phyloP scores from a whole-genome alignment of 495 filamentous ascomycete genomes.

The Neurospora hispaniola region DNA sequence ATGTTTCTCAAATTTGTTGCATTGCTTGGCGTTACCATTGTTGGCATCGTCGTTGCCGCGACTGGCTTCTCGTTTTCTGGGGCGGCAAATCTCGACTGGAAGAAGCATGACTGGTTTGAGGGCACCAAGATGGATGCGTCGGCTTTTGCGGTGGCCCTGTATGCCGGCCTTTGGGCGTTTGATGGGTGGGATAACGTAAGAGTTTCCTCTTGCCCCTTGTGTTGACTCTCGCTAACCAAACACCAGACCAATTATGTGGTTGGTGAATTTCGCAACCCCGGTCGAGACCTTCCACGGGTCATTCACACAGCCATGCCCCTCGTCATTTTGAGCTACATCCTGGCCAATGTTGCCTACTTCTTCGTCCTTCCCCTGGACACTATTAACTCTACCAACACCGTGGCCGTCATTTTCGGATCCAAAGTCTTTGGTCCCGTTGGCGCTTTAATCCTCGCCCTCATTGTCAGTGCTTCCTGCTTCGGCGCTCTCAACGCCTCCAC shows the following conservation, averaged over 20 bases:
- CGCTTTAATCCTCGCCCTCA: slow-evolving; percentile 74
- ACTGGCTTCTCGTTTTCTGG: slow-evolving; percentile 74
- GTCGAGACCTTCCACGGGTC: slow-evolving; percentile 81
- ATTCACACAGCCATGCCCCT: slow-evolving; percentile 96
- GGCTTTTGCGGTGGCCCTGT: slow-evolving; percentile 83
- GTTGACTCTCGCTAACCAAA: slow-evolving; percentile 4
- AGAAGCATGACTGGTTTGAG: slow-evolving; percentile 77
- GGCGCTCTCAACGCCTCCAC: slow-evolving; percentile 91
- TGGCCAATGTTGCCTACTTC: slow-evolving; percentile 89
- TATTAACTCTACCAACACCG: slow-evolving; percentile 79
- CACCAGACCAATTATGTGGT: slow-evolving; percentile 88
- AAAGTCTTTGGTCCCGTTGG: slow-evolving; percentile 82
- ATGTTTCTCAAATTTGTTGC: slow-evolving; percentile 97
- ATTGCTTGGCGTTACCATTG: slow-evolving; percentile 75
- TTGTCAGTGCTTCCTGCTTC: slow-evolving; percentile 80
- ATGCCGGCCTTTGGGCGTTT: slow-evolving; percentile 94
- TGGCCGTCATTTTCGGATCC: slow-evolving; percentile 86
- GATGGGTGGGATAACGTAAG: slow-evolving; percentile 96
- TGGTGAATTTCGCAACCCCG: slow-evolving; percentile 87
- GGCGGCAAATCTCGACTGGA: slow-evolving; percentile 76
- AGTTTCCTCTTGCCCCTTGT: slow-evolving; percentile 22
- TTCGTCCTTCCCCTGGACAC: slow-evolving; percentile 74
- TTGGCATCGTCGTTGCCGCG: slow-evolving; percentile 78
- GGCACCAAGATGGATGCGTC: slow-evolving; percentile 69
- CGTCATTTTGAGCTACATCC: slow-evolving; percentile 80